A percentile compares a stretch with the other conserved stretches of the same genome.
Conservation (phyloP, 768 basidiomycete species). For the Chalciporus piperatus region DNA sequence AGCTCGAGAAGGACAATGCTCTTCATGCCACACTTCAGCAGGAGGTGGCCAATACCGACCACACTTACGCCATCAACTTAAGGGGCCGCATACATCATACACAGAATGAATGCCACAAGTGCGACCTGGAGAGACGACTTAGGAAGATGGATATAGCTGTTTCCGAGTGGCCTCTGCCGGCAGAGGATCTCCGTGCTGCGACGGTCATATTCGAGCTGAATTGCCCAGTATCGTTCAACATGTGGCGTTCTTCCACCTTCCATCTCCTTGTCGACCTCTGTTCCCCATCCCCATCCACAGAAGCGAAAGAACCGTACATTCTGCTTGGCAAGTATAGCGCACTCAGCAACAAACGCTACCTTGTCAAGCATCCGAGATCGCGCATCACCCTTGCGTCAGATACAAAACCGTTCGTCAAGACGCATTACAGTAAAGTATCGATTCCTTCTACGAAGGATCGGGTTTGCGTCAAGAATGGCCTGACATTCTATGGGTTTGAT, state of each 20-base stretch:
- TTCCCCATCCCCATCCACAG: slow-evolving; percentile 2
- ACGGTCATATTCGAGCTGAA: slow-evolving; percentile 37
- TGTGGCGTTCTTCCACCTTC: slow-evolving; percentile 40
- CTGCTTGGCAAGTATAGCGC: background rate
- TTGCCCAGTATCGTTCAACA: slow-evolving; percentile 32
- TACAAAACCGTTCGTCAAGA: background rate
- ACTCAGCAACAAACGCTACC: background rate
- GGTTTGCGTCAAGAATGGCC: background rate
- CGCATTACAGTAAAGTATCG: background rate
- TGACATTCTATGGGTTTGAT: background rate
- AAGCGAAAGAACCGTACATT: slow-evolving; percentile 17
- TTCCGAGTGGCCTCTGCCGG: background rate
- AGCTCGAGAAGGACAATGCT: background rate
- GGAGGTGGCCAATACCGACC: background rate
- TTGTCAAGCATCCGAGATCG: background rate
- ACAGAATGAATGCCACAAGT: background rate
- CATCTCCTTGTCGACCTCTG: slow-evolving; percentile 31
- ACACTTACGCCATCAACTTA: background rate
- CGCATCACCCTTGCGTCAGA: background rate
- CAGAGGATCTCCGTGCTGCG: background rate
- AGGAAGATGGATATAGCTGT: background rate
- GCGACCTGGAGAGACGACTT: background rate
- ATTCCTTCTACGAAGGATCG: background rate
- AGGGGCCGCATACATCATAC: background rate
- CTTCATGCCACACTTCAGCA: background rate